phyloP scores from a whole-genome alignment of 1,284 basidiomycete species.

The Hymenochaete sp. region DNA sequence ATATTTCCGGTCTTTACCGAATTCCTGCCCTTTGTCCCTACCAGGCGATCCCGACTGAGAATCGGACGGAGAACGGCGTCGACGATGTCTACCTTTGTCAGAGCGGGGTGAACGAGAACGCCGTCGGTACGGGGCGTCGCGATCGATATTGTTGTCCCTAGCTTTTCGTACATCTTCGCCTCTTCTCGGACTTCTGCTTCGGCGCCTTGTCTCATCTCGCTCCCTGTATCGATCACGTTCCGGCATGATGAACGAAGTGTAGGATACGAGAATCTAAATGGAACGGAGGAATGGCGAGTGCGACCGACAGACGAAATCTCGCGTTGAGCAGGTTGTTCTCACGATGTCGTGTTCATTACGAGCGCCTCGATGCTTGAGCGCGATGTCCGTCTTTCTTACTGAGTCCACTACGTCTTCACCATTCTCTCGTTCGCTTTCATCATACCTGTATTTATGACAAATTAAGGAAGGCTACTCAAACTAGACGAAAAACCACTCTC shows the following conservation, averaged over 20 bases:
- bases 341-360: not conserved
- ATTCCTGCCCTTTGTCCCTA: slow-evolving; percentile 22
- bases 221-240: slow-evolving; percentile 3
- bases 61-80: slow-evolving; percentile 24
- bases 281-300: too few species aligned
- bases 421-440: too few species aligned
- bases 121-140: slow-evolving; percentile 1
- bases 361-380: not conserved
- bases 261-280: too few species aligned
- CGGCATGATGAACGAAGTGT: too few species aligned
- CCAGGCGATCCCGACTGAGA: slow-evolving; percentile 16
- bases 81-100: slow-evolving; percentile 15
- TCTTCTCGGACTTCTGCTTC: slow-evolving; percentile 15
- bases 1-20: slow-evolving; percentile 20
- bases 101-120: slow-evolving; percentile 1
- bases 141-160: not conserved
- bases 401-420: too few species aligned
- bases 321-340: too few species aligned
- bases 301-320: too few species aligned
- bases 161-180: slow-evolving; percentile 16
- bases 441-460: too few species aligned
- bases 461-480: too few species aligned
- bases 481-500: not conserved
- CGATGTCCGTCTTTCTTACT: not conserved
- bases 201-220: not conserved